phyloP scores from a whole-genome alignment of 495 filamentous ascomycete genomes.

The Talaromyces stipitatus region DNA sequence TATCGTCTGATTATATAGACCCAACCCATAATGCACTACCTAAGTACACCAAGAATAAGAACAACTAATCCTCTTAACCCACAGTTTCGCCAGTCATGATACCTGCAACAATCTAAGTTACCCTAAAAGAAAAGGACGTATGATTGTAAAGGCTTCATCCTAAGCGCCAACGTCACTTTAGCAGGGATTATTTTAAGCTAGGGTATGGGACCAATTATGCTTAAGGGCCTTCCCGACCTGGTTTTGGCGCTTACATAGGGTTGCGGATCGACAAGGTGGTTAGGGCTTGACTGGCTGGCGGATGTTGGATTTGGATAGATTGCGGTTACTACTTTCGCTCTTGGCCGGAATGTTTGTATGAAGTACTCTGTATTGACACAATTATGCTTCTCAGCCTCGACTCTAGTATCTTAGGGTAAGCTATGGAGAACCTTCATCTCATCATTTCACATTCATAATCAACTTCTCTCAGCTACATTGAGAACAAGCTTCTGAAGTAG shows the following conservation, averaged over 20 bases:
- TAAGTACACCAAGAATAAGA: not conserved
- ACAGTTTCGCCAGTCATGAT: not conserved
- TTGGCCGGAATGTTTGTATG: no score
- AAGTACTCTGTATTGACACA: no score
- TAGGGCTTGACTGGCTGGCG: not conserved
- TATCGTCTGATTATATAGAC: not conserved
- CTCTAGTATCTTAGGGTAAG: not conserved
- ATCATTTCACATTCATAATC: not conserved
- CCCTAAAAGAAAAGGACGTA: not conserved
- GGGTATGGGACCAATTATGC: not conserved
- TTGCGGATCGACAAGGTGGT: not conserved
- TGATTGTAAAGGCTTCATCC: not conserved
- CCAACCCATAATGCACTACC: not conserved
- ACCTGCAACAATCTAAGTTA: not conserved
- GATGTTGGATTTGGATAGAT: not conserved
- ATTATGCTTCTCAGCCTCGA: no score
- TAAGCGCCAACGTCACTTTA: slow-evolving; percentile 4
- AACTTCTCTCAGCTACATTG: not conserved
- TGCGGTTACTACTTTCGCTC: not conserved
- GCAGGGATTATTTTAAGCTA: not conserved
- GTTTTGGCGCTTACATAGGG: no score
- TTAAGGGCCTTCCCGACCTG: no score
- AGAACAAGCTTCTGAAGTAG: not conserved
- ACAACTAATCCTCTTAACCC: not conserved
- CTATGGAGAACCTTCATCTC: not conserved